Evolutionary conservation across 2,329 filamentous ascomycete species (phyloP).

Genomic region (Claviceps purpurea): DNA sequence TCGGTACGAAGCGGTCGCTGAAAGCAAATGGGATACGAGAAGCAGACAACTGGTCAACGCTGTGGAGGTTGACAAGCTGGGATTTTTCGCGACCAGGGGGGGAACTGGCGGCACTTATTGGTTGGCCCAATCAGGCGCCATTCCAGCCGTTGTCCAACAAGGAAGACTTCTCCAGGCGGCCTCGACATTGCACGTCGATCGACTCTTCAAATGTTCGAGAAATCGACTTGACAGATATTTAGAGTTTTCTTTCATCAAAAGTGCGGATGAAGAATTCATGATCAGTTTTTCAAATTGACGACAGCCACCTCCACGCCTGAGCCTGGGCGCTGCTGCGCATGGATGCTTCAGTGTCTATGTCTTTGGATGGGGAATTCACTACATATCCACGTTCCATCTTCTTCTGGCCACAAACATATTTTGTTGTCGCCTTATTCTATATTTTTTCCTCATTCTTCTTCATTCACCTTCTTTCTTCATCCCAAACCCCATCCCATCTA

Average conservation of each 20-base stretch:
- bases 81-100: conserved; percentile 6
- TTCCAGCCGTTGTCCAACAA: background rate
- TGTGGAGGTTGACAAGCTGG: conserved; percentile 6
- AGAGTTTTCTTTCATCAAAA: background rate
- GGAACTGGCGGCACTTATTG: conserved; percentile 7
- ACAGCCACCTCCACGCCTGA: background rate
- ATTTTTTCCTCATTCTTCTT: background rate
- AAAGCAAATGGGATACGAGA: background rate
- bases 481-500: background rate
- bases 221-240: too few relatives aligned
- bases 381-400: too few relatives aligned
- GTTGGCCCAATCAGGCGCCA: conserved; percentile 20
- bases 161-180: background rate
- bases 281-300: background rate
- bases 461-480: background rate
- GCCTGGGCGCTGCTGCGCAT: background rate
- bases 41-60: background rate
- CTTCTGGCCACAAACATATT: too few relatives aligned
- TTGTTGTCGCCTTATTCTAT: background rate
- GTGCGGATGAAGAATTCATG: background rate
- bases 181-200: background rate
- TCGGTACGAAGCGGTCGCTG: background rate
- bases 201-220: background rate
- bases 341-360: background rate
- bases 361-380: background rate